Evolutionary conservation across 1,139 yeast genomes (phyloP).

Genomic region (Saccharomyces uvarum): DNA sequence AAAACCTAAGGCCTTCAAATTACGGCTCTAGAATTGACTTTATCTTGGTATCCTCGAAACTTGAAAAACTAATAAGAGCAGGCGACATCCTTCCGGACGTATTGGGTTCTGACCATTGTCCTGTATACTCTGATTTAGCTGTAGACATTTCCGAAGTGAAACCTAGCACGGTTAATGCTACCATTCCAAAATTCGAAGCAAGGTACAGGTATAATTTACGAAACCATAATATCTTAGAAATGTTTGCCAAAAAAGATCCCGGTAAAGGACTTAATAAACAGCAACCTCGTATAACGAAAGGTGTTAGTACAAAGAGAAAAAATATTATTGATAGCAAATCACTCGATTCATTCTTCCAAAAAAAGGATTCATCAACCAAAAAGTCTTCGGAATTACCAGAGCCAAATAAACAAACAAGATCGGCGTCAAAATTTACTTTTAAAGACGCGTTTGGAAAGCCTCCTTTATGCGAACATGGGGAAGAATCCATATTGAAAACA

Average conservation of each 20-base stretch:
- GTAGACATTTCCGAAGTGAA: conserved; percentile 9
- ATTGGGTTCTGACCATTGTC: conserved; percentile 92
- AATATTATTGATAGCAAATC: neutral
- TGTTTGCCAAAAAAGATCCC: conserved; percentile 35
- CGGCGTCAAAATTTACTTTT: conserved; percentile 2
- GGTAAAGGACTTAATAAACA: conserved; percentile 1
- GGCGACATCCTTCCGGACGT: conserved; percentile 66
- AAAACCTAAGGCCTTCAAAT: conserved; percentile 72
- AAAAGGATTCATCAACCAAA: neutral
- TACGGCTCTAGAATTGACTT: conserved; percentile 85
- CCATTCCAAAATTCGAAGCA: conserved; percentile 48
- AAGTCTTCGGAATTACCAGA: neutral
- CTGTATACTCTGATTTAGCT: conserved; percentile 65
- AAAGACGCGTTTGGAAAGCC: conserved; percentile 32
- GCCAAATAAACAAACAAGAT: conserved; percentile 1
- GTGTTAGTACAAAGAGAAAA: neutral
- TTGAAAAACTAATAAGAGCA: conserved; percentile 34
- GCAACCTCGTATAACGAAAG: neutral
- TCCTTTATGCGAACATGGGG: conserved; percentile 48
- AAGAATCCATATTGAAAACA: conserved; percentile 43
- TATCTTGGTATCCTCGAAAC: conserved; percentile 42
- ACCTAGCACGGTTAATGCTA: conserved; percentile 3
- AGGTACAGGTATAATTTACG: conserved; percentile 44
- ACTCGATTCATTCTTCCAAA: neutral
- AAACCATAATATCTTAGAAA: conserved; percentile 45